Evolutionary conservation across 768 basidiomycete species (phyloP).

Genomic region (Naganishia antarctica): DNA sequence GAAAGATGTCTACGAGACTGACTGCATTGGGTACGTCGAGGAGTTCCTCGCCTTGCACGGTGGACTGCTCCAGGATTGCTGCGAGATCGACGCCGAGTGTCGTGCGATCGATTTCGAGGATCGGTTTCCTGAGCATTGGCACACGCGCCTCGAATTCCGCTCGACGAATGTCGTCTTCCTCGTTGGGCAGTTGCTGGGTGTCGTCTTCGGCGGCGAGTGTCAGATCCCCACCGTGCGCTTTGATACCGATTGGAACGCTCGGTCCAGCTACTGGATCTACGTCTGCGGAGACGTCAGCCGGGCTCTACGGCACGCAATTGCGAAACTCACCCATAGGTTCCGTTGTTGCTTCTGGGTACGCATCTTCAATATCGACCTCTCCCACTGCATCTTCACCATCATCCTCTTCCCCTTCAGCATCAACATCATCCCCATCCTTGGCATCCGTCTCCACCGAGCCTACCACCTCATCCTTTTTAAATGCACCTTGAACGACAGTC

Average conservation of each 20-base stretch:
- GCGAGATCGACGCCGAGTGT: slow-evolving; percentile 31
- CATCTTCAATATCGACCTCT: slow-evolving; percentile 58
- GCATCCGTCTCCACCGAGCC: slow-evolving; percentile 26
- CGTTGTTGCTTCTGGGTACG: slow-evolving; percentile 30
- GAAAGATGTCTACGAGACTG: slow-evolving; percentile 58
- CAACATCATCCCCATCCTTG: slow-evolving; percentile 51
- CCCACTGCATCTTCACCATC: slow-evolving; percentile 31
- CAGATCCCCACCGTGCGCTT: neutral
- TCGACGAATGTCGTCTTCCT: neutral
- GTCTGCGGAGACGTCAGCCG: neutral
- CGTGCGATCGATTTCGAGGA: slow-evolving; percentile 30
- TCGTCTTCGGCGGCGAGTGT: neutral
- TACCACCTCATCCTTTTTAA: neutral
- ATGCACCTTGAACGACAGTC: neutral
- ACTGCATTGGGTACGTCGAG: slow-evolving; percentile 13
- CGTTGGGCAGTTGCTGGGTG: neutral
- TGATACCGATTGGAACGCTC: neutral
- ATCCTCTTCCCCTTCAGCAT: slow-evolving; percentile 50
- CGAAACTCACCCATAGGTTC: slow-evolving; percentile 19
- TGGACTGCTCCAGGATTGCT: slow-evolving; percentile 23
- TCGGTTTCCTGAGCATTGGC: slow-evolving; percentile 24
- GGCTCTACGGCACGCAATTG: neutral
- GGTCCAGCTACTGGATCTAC: neutral
- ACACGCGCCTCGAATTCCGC: slow-evolving; percentile 24
- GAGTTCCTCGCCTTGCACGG: slow-evolving; percentile 12